Percentiles rank a stretch among this genome's conserved stretches.
phyloP scores from a whole-genome alignment of 2,329 filamentous ascomycete species.

The Didymella pinodella region DNA sequence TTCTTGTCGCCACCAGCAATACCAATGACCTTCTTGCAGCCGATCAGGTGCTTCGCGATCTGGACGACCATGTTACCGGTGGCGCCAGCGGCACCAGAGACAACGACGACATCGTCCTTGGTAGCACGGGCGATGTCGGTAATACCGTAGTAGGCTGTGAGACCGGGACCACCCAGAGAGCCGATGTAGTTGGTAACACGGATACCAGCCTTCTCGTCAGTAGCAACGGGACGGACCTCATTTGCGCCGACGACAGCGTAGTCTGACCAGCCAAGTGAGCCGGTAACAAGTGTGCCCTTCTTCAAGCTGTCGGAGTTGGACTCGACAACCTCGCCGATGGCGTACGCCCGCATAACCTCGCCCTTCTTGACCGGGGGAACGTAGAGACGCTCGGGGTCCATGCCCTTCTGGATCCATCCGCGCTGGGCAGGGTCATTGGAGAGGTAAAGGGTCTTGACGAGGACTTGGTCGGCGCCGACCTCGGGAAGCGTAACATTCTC shows the following conservation, averaged over 20 bases:
- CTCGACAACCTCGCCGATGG: slow-evolving; percentile 67
- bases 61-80: slow-evolving; percentile 75
- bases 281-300: slow-evolving; percentile 66
- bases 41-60: slow-evolving; percentile 60
- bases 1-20: slow-evolving; percentile 63
- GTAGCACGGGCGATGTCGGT: slow-evolving; percentile 71
- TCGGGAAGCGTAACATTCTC: slow-evolving; percentile 45
- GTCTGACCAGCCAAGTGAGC: slow-evolving; percentile 69
- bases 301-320: slow-evolving; percentile 63
- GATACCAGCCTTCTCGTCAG: slow-evolving; percentile 46
- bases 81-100: slow-evolving; percentile 79
- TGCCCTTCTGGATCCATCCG: slow-evolving; percentile 57
- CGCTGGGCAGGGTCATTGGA: slow-evolving; percentile 64
- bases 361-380: slow-evolving; percentile 54
- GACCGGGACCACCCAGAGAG: slow-evolving; percentile 59
- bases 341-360: slow-evolving; percentile 68
- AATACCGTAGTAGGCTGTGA: slow-evolving; percentile 81
- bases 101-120: slow-evolving; percentile 74
- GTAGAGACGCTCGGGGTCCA: slow-evolving; percentile 57
- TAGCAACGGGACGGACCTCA: slow-evolving; percentile 41
- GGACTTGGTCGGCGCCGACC: slow-evolving; percentile 52
- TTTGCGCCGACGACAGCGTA: slow-evolving; percentile 61
- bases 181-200: slow-evolving; percentile 57
- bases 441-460: slow-evolving; percentile 57
- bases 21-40: slow-evolving; percentile 60